These are phyloP conservation scores for Trichomonas gallinae DNA, from an alignment of 208 protist species.

Conservation along the genomic window DNA sequence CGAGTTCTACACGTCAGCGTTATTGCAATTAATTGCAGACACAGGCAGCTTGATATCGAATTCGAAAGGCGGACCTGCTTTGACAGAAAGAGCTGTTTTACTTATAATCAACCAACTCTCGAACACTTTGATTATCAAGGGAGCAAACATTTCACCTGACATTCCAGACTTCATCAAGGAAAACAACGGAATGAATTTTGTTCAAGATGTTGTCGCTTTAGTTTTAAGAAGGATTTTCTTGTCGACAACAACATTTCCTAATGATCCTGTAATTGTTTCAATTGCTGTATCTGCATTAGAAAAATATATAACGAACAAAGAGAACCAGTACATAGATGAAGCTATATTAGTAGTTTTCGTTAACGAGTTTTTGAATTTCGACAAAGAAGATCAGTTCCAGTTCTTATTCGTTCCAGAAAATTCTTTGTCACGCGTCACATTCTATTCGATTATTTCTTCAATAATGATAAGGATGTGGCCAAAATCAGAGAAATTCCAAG, in stretches of 20 bases:
- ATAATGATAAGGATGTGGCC: not conserved
- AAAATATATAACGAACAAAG: not conserved
- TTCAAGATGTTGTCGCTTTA: not conserved
- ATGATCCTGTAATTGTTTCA: not conserved
- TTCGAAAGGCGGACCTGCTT: not conserved
- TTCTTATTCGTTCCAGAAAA: not conserved
- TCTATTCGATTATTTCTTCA: not conserved
- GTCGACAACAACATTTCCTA: not conserved
- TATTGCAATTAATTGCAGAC: not conserved
- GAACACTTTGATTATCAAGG: not conserved
- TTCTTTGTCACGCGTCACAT: not conserved
- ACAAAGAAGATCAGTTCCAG: not conserved
- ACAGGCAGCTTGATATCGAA: not conserved
- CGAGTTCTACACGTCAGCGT: not conserved
- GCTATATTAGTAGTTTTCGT: not conserved
- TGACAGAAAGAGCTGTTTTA: not conserved
- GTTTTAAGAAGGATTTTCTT: not conserved
- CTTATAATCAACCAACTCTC: not conserved
- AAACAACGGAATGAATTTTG: not conserved
- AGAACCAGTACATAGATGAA: not conserved
- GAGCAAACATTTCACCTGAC: not conserved
- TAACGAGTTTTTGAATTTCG: not conserved
- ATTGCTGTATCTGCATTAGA: not conserved
- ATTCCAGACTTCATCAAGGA: not conserved
- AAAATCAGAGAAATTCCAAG: not conserved